These are phyloP conservation scores for Rauvolfia tetraphylla DNA, from an alignment of 257 asterid species.

Conservation along the genomic window DNA sequence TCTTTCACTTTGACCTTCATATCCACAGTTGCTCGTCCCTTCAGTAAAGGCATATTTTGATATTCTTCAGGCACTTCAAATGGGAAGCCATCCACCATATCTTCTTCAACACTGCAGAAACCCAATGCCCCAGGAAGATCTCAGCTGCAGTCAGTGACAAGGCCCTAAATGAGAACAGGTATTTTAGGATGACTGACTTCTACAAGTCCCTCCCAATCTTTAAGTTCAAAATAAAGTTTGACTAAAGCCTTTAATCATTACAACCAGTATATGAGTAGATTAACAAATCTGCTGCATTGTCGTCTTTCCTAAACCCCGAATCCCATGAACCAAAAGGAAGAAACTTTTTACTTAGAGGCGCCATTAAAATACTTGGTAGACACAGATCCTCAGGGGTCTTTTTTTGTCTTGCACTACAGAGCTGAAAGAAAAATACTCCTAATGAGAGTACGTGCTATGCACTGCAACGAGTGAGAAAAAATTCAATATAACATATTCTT, in stretches of 20 bases:
- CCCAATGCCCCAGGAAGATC: slow-evolving; percentile 99
- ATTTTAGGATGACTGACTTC: slow-evolving; percentile 41
- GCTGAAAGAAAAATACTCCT: neutral
- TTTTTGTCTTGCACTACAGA: neutral
- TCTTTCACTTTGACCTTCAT: slow-evolving; percentile 98
- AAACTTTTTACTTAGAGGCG: neutral
- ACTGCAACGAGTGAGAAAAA: neutral
- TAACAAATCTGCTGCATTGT: neutral
- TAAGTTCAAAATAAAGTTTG: slow-evolving; percentile 17
- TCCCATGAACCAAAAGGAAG: neutral
- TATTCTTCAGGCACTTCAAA: slow-evolving; percentile 93
- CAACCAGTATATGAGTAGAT: neutral
- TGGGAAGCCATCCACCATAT: slow-evolving; percentile 97
- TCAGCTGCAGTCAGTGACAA: slow-evolving; percentile 99
- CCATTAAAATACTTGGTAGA: neutral
- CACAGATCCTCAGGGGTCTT: neutral
- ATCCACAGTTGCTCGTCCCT: slow-evolving; percentile 95
- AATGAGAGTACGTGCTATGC: neutral
- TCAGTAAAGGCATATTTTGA: slow-evolving; percentile 79
- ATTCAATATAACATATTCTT: neutral
- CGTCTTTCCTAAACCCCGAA: slow-evolving; percentile 1
- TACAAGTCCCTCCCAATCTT: slow-evolving; percentile 25
- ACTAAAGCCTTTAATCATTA: neutral
- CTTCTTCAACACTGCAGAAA: slow-evolving; percentile 99
- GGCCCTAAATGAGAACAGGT: slow-evolving; percentile 76